Conservation (phyloP, 73 alveolate species). For the Effrenium voratum region DNA sequence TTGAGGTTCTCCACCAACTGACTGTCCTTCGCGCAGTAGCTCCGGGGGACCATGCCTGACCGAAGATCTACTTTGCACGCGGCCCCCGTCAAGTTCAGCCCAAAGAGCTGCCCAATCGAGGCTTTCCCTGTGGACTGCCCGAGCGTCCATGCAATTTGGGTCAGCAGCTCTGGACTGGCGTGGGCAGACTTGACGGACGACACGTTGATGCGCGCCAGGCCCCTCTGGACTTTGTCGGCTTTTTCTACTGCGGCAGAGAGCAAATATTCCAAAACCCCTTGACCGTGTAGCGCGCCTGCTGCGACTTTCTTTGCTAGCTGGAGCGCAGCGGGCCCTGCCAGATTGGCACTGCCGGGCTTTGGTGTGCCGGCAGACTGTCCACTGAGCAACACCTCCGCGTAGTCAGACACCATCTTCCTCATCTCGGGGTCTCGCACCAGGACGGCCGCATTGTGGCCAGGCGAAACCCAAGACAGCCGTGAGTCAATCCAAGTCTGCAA, state of each 20-base stretch:
- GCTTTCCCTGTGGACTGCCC: neutral
- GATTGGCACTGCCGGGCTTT: neutral
- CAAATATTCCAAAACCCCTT: neutral
- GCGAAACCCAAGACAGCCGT: neutral
- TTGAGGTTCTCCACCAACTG: neutral
- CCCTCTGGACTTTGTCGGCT: constrained; percentile 6
- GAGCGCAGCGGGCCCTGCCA: neutral
- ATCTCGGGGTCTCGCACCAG: neutral
- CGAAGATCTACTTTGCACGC: neutral
- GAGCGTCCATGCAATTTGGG: neutral
- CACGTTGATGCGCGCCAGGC: neutral
- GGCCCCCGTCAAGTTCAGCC: neutral
- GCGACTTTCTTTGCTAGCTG: neutral
- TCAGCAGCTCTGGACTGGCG: neutral
- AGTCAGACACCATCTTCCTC: neutral
- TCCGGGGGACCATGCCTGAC: neutral
- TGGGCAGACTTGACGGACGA: neutral
- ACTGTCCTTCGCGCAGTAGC: neutral
- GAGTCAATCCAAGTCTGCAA: neutral
- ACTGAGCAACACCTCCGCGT: neutral
- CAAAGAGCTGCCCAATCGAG: neutral
- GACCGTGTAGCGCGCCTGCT: neutral
- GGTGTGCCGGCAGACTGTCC: neutral
- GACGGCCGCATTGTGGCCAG: neutral
- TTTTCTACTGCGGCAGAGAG: constrained; percentile 3